These are phyloP conservation scores for Phytophthora sansomeana DNA, from an alignment of 352 stramenopile species.

Conservation along the genomic window DNA sequence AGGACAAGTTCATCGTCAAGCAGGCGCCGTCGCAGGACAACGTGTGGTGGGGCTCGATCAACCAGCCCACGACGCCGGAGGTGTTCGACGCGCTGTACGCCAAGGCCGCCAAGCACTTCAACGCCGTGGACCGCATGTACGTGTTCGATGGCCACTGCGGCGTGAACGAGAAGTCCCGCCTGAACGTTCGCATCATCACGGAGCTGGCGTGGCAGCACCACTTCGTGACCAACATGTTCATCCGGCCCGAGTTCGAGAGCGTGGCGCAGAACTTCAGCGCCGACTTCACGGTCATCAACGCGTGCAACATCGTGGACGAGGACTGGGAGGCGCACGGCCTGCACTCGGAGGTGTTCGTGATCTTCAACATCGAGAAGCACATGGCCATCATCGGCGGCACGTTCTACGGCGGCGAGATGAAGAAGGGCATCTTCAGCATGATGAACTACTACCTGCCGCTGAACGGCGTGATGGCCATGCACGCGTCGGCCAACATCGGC, in stretches of 20 bases:
- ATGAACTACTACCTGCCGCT: conserved; percentile 99
- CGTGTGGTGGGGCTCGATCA: conserved; percentile 98
- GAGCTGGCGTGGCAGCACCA: conserved; percentile 98
- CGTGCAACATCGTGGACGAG: conserved; percentile 94
- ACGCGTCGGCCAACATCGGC: conserved; percentile 98
- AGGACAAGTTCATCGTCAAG: conserved; percentile 99
- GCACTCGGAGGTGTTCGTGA: conserved; percentile 96
- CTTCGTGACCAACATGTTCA: conserved; percentile 98
- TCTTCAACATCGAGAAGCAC: conserved; percentile 98
- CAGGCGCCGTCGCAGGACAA: conserved; percentile 93
- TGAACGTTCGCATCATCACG: conserved; percentile 97
- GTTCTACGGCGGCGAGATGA: conserved; percentile 98
- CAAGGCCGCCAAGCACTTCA: conserved; percentile 95
- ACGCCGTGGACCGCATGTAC: conserved; percentile 93
- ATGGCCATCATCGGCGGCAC: conserved; percentile 96
- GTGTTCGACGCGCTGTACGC: conserved; percentile 97
- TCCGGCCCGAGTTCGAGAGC: conserved; percentile 81
- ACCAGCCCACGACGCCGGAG: conserved; percentile 93
- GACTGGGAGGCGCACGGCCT: conserved; percentile 95
- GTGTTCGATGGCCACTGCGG: conserved; percentile 97
- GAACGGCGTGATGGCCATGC: conserved; percentile 97
- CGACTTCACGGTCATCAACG: conserved; percentile 99
- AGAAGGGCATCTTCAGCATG: conserved; percentile 98
- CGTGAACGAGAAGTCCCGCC: conserved; percentile 91
- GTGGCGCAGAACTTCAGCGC: conserved; percentile 94